phyloP scores from a whole-genome alignment of 805 yeast genomes.

The Teunomyces aglyptinius region DNA sequence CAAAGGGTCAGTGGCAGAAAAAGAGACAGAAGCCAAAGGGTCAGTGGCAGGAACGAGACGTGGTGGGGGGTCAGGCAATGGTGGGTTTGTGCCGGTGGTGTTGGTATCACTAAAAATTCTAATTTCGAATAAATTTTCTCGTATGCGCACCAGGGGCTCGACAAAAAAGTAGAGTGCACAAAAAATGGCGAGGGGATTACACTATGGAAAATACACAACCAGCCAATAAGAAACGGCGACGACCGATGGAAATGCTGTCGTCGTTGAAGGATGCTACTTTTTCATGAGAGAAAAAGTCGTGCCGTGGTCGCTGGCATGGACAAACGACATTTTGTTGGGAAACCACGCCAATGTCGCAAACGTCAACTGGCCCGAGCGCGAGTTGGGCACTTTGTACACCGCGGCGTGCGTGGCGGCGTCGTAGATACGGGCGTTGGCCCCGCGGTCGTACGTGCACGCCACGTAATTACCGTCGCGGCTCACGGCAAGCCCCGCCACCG shows the following conservation, averaged over 20 bases:
- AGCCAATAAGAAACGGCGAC: too few relatives aligned
- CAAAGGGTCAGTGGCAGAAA: too few relatives aligned
- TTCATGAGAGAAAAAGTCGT: conserved; percentile 25
- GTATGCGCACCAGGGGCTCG: conserved; percentile 1
- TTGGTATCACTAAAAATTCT: not conserved
- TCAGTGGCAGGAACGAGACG: too few relatives aligned
- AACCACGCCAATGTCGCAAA: conserved; percentile 32
- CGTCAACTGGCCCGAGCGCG: conserved; percentile 26
- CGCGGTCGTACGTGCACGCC: conserved; percentile 44
- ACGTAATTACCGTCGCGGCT: conserved; percentile 47
- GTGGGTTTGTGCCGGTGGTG: not conserved
- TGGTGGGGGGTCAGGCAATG: not conserved
- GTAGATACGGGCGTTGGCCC: conserved; percentile 40
- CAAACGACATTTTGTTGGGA: conserved; percentile 32
- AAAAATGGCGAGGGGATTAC: too few relatives aligned
- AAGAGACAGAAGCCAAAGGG: too few relatives aligned
- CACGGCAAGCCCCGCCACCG: conserved; percentile 38
- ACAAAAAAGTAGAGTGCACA: not conserved
- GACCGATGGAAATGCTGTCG: too few relatives aligned
- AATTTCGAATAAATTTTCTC: not conserved
- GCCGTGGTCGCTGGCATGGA: conserved; percentile 30
- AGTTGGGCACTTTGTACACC: conserved; percentile 30
- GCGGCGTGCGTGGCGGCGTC: conserved; percentile 28
- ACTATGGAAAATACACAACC: too few relatives aligned
- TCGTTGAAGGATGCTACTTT: too few relatives aligned